A percentile compares a stretch with the other conserved stretches of the same genome.
Evolutionary conservation across 106 monocot species (phyloP).

Genomic region (Allium cepa): DNA sequence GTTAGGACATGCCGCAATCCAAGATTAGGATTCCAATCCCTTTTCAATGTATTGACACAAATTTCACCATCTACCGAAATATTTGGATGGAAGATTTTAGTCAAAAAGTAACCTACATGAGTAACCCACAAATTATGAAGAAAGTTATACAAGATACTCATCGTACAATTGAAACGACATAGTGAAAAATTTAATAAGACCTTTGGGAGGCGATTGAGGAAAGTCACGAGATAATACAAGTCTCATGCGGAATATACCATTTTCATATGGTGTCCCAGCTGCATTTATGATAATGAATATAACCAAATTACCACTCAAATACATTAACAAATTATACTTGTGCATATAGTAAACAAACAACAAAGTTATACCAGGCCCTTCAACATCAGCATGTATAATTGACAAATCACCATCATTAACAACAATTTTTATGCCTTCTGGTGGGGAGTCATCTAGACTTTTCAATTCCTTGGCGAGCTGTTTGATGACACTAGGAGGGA

Average conservation of each 20-base stretch:
- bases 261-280: constrained; percentile 99
- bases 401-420: constrained; percentile 95
- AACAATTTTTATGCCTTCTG: constrained; percentile 88
- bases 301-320: background rate
- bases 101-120: constrained; percentile 74
- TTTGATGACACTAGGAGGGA: constrained; percentile 91
- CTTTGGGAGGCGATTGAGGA: constrained; percentile 92
- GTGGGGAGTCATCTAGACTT: constrained; percentile 86
- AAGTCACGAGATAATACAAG: constrained; percentile 79
- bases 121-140: background rate
- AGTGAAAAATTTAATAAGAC: constrained; percentile 12
- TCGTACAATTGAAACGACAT: no score
- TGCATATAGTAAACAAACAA: background rate
- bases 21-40: constrained; percentile 94
- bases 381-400: constrained; percentile 91
- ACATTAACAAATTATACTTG: no score
- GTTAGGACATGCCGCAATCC: constrained; percentile 78
- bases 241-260: constrained; percentile 92
- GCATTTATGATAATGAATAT: constrained; percentile 7
- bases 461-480: constrained; percentile 91
- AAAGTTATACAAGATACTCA: no score
- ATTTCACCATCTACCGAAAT: constrained; percentile 96
- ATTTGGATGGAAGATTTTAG: constrained; percentile 97
- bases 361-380: constrained; percentile 63
- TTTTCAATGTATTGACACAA: constrained; percentile 94